Conservation (phyloP, 176 grass and related monocot species). For the Hsuehochloa calcarea region DNA sequence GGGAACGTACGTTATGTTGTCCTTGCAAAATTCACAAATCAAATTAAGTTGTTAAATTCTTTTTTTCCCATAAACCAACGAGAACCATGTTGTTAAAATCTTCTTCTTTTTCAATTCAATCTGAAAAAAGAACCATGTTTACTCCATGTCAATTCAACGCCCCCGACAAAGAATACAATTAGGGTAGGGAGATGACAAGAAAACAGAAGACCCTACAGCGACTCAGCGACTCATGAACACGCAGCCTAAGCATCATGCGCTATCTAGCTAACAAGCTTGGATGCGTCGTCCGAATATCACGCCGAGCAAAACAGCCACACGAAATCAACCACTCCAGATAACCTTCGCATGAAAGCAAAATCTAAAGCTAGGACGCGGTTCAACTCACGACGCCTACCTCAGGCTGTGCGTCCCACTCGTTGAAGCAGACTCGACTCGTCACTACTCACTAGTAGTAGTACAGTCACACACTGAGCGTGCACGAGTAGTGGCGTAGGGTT, state of each 20-base stretch:
- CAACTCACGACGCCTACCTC: background rate
- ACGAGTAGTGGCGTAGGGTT: background rate
- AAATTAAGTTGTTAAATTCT: too few species aligned
- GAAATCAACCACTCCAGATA: background rate
- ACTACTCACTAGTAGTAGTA: too few species aligned
- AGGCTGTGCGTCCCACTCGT: background rate
- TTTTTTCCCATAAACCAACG: too few species aligned
- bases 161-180: background rate
- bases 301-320: background rate
- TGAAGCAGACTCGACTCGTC: background rate
- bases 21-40: background rate
- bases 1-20: background rate
- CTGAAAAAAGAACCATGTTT: background rate
- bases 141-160: background rate
- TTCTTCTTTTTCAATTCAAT: too few species aligned
- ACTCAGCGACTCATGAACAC: background rate
- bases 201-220: background rate
- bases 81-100: too few species aligned
- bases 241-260: background rate
- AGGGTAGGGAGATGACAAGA: background rate
- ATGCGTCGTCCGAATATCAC: background rate
- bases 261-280: background rate
- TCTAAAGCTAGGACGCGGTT: background rate
- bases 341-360: constrained; percentile 3
- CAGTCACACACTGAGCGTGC: background rate